Conservation (phyloP, 2,329 filamentous ascomycete species). For the Talaromyces pinophilus region DNA sequence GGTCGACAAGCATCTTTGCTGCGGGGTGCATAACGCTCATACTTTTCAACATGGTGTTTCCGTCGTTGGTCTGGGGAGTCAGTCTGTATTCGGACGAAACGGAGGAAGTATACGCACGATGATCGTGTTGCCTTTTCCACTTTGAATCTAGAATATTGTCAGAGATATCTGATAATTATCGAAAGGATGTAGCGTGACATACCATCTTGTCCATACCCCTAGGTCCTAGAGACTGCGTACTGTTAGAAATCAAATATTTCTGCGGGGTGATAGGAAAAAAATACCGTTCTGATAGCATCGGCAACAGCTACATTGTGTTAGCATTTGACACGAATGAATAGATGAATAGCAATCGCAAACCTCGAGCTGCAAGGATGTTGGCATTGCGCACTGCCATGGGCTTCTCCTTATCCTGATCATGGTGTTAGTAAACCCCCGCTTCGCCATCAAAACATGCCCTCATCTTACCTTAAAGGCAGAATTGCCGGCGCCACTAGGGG, state of each 20-base stretch:
- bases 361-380: slow-evolving; percentile 96
- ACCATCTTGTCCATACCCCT: slow-evolving; percentile 99
- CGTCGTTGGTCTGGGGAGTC: slow-evolving; percentile 77
- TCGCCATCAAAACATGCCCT: slow-evolving; percentile 28
- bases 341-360: slow-evolving; percentile 51
- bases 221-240: slow-evolving; percentile 74
- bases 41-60: slow-evolving; percentile 97
- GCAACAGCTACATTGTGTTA: slow-evolving; percentile 71
- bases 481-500: slow-evolving; percentile 57
- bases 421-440: slow-evolving; percentile 43
- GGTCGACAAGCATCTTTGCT: slow-evolving; percentile 97
- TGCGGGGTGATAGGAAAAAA: slow-evolving; percentile 27
- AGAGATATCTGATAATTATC: slow-evolving; percentile 18
- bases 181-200: slow-evolving; percentile 26
- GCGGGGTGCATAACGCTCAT: slow-evolving; percentile 99
- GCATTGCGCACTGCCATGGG: slow-evolving; percentile 92
- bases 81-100: slow-evolving; percentile 28
- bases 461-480: slow-evolving; percentile 64
- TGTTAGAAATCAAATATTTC: slow-evolving; percentile 38
- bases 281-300: slow-evolving; percentile 88
- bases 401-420: slow-evolving; percentile 82
- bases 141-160: slow-evolving; percentile 68
- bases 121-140: slow-evolving; percentile 92
- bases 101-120: slow-evolving; percentile 58
- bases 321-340: slow-evolving; percentile 23